Evolutionary conservation across 1,284 basidiomycete species (phyloP).

Genomic region (Pholiota adiposa): DNA sequence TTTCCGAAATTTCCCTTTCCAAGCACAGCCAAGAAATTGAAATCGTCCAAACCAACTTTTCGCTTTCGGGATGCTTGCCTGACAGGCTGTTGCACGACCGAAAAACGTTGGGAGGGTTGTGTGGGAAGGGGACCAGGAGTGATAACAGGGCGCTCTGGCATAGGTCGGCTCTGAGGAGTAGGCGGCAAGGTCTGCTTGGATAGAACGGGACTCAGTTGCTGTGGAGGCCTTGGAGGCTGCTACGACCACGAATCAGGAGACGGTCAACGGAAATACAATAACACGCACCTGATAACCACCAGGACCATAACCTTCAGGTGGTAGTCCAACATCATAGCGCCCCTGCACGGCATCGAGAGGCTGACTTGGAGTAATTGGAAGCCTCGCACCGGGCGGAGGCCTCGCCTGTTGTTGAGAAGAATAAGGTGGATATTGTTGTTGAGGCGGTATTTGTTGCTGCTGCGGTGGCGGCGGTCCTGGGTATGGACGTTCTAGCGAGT

Average conservation of each 20-base stretch:
- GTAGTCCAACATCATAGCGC: conserved; percentile 21
- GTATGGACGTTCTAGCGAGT: conserved; percentile 42
- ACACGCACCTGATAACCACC: conserved; percentile 34
- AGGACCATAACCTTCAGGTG: conserved; percentile 21
- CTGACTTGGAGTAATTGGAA: conserved; percentile 45
- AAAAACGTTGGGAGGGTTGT: conserved; percentile 14
- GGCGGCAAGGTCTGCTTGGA: conserved; percentile 30
- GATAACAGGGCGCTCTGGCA: conserved; percentile 32
- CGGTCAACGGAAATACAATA: too few species aligned
- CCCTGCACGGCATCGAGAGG: conserved; percentile 36
- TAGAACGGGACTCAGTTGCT: conserved; percentile 29
- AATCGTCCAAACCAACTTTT: conserved; percentile 96
- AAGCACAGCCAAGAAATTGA: conserved; percentile 98
- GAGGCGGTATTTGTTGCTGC: conserved; percentile 27
- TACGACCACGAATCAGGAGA: conserved; percentile 3
- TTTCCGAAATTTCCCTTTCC: conserved; percentile 99
- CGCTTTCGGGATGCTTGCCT: conserved; percentile 60
- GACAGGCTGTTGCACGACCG: conserved; percentile 36
- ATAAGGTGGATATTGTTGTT: conserved; percentile 24
- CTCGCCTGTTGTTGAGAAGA: conserved; percentile 39
- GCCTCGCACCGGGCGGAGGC: conserved; percentile 50
- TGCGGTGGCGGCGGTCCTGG: conserved; percentile 25
- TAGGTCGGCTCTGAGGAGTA: conserved; percentile 22
- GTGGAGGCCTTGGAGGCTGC: conserved; percentile 26
- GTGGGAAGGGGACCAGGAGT: conserved; percentile 34